phyloP scores from a whole-genome alignment of 1,139 yeast species.

The Zygoascus meyerae region DNA sequence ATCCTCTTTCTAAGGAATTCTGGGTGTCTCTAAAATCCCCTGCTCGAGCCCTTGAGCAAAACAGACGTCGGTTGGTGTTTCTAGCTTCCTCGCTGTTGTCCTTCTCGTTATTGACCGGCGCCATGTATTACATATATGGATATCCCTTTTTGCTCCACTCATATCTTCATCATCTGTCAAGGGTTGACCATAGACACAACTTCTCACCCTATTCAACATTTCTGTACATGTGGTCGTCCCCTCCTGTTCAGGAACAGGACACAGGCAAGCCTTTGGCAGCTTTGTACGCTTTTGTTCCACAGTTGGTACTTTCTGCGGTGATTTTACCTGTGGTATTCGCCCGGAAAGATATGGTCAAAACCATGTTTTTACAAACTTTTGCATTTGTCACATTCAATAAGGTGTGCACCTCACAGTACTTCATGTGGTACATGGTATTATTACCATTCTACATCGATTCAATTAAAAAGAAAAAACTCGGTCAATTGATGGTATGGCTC shows the following conservation, averaged over 20 bases:
- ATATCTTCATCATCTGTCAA: slow-evolving; percentile 71
- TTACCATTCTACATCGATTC: slow-evolving; percentile 54
- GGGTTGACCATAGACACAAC: slow-evolving; percentile 92
- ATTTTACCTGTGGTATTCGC: slow-evolving; percentile 58
- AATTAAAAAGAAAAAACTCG: slow-evolving; percentile 21
- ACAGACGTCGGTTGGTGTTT: slow-evolving; percentile 44
- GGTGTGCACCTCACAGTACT: slow-evolving; percentile 86
- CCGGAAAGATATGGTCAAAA: slow-evolving; percentile 48
- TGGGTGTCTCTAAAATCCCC: slow-evolving; percentile 5
- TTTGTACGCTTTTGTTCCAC: slow-evolving; percentile 73
- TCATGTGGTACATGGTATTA: slow-evolving; percentile 85
- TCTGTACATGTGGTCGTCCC: slow-evolving; percentile 46
- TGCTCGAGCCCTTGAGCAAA: slow-evolving; percentile 20
- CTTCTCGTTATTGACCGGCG: slow-evolving; percentile 42
- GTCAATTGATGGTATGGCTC: slow-evolving; percentile 32
- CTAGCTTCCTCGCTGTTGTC: slow-evolving; percentile 39
- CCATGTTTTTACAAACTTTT: slow-evolving; percentile 83
- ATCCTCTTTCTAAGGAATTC: slow-evolving; percentile 12
- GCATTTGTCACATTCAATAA: slow-evolving; percentile 87
- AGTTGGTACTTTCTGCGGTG: slow-evolving; percentile 53
- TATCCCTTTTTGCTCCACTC: slow-evolving; percentile 71
- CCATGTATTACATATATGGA: slow-evolving; percentile 69
- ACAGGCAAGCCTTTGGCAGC: slow-evolving; percentile 11
- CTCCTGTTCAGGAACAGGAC: slow-evolving; percentile 16
- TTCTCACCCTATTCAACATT: slow-evolving; percentile 81